These are phyloP conservation scores for Suhomyces yuchorum DNA, from an alignment of 1,139 yeast genomes.

Conservation along the genomic window DNA sequence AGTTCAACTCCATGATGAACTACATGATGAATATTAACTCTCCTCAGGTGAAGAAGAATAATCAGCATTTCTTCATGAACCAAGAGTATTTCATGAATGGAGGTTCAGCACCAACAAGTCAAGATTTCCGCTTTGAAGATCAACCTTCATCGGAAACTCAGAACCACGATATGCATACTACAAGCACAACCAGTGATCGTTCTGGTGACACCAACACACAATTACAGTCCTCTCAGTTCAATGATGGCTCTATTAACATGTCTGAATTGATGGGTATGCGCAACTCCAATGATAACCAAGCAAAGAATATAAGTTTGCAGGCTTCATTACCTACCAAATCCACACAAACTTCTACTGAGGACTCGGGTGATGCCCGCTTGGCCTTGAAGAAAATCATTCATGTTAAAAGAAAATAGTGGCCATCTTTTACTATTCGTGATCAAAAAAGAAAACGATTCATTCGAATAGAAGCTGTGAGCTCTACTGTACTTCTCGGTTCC, in stretches of 20 bases:
- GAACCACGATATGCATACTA: background rate
- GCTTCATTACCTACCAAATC: slow-evolving; percentile 6
- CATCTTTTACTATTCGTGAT: slow-evolving; percentile 6
- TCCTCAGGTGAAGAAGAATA: slow-evolving; percentile 31
- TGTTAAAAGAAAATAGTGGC: slow-evolving; percentile 29
- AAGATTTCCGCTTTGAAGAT: slow-evolving; percentile 10
- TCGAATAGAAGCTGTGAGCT: slow-evolving; percentile 2
- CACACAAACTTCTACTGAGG: slow-evolving; percentile 23
- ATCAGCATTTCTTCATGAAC: slow-evolving; percentile 27
- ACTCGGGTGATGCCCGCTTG: slow-evolving; percentile 44
- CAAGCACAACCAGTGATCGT: background rate
- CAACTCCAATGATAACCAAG: slow-evolving; percentile 6
- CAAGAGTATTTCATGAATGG: slow-evolving; percentile 33
- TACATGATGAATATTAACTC: slow-evolving; percentile 40
- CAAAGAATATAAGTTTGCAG: background rate
- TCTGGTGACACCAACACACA: background rate
- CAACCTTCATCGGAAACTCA: slow-evolving; percentile 3
- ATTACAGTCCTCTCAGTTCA: slow-evolving; percentile 1
- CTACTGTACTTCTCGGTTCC: slow-evolving; percentile 4
- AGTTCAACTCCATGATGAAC: slow-evolving; percentile 47
- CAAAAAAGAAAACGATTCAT: slow-evolving; percentile 13
- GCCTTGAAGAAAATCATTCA: slow-evolving; percentile 46
- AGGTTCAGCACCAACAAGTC: background rate
- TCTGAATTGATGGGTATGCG: slow-evolving; percentile 24
- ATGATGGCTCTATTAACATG: slow-evolving; percentile 21